Base-by-base conservation (phyloP, 306 rosid genomes). In the Boehmeria nivea region DNA sequence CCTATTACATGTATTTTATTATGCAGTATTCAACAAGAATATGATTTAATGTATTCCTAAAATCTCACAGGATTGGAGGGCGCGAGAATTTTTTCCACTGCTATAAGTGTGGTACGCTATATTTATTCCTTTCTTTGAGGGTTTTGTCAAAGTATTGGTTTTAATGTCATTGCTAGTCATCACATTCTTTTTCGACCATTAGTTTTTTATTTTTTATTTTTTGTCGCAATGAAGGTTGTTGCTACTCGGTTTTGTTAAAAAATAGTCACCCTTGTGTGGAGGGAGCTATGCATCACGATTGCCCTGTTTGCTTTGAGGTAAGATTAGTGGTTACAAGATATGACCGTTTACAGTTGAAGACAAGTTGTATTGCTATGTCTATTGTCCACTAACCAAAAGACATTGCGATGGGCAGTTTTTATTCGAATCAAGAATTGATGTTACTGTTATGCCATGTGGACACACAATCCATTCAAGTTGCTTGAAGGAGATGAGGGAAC, bases 221-320 rank as follows among this genome's bases (percentile, higher is more conserved):
- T n/a, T n/a, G n/a, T n/a, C n/a, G n/a, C 10, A 66, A 42, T 49
- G 43, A 36, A 86, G 97, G 95, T 61, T 89, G 97, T 79, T 90
- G 95, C 74, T 65, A 79, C 75, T 74, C 97, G 12, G 46, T 43
- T 46, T 20, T 76, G 72, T 36, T 86, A 59, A 84, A 84, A 65
- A 69, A 79, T 58, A 60, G 88, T 39, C 97, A 90, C 73, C 86
- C 85, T 19, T 90, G 97, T 46, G 83, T 90, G 51, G 97, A 90
- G 75, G 83, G 95, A 61, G 97, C 97, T 51, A 86, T 83, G 94
- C 95, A 90, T 73, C 95, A 90, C 4, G 84, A 90, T 69, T 90
- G 95, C 63, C 94, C 95, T 51, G 73, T 90, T 72, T 86, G 95
- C 68, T 86, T 81, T 61, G 97, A 90, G 97, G 97, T 86, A 74